These are phyloP conservation scores for Salvia splendens DNA, from an alignment of 257 asterid species.

Conservation along the genomic window DNA sequence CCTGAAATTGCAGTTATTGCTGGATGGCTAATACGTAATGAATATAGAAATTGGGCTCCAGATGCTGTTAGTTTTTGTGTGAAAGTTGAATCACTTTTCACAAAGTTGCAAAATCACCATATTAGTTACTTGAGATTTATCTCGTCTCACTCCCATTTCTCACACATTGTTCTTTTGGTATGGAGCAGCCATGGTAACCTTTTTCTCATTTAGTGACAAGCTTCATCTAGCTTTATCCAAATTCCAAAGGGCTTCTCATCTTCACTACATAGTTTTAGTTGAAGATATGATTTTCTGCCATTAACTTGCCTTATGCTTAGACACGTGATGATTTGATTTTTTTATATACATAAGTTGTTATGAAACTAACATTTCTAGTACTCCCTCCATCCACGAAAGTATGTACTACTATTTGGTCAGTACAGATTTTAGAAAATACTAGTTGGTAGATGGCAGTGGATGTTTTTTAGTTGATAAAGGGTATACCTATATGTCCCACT, in stretches of 20 bases:
- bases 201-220: not conserved
- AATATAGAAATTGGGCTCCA: not conserved
- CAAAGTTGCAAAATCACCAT: slow-evolving; percentile 12
- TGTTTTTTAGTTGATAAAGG: too few relatives aligned
- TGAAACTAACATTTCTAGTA: not conserved
- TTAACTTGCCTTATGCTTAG: not conserved
- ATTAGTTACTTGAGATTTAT: slow-evolving; percentile 4
- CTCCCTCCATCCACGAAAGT: too few relatives aligned
- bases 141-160: not conserved
- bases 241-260: slow-evolving; percentile 1
- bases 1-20: slow-evolving; percentile 1
- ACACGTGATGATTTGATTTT: slow-evolving; percentile 1
- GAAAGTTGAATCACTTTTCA: not conserved
- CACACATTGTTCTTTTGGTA: not conserved
- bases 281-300: not conserved
- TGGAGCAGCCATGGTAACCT: slow-evolving; percentile 3
- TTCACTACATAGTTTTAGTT: not conserved
- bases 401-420: too few relatives aligned
- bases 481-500: too few relatives aligned
- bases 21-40: not conserved
- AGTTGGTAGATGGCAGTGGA: too few relatives aligned
- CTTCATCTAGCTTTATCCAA: slow-evolving; percentile 11
- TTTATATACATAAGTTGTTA: not conserved
- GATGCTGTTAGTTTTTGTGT: not conserved
- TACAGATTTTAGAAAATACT: too few relatives aligned